phyloP scores from a whole-genome alignment of 2,329 filamentous ascomycete species.

The Diaporthe sp. region DNA sequence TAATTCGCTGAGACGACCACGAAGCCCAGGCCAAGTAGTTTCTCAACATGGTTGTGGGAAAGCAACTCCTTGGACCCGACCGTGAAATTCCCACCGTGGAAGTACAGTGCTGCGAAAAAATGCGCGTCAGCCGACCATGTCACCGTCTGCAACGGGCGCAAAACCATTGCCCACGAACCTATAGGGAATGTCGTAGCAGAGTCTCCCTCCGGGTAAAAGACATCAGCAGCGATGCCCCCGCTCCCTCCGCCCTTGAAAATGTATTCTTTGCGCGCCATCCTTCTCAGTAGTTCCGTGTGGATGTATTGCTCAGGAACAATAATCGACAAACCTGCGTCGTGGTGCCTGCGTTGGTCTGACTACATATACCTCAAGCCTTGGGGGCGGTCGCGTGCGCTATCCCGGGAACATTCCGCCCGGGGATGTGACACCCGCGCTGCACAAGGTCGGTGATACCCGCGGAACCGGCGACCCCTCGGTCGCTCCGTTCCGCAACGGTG shows the following conservation, averaged over 20 bases:
- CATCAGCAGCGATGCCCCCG: neutral
- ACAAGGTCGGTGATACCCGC: neutral
- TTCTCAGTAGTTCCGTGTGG: neutral
- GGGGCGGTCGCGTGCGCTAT: no score
- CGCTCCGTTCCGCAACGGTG: neutral
- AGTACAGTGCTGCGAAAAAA: neutral
- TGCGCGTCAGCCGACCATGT: neutral
- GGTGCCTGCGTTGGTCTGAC: neutral
- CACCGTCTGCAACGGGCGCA: neutral
- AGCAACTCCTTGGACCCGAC: neutral
- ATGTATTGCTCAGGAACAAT: no score
- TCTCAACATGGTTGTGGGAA: neutral
- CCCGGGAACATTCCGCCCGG: conserved; percentile 6
- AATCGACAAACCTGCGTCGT: no score
- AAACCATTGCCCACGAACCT: neutral
- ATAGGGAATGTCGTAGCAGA: neutral
- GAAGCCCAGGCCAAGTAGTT: neutral
- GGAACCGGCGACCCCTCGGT: neutral
- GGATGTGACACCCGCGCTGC: neutral
- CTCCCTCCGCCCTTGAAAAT: neutral
- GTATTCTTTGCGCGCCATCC: neutral
- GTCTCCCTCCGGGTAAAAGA: neutral
- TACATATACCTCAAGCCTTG: neutral
- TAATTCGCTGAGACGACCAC: neutral
- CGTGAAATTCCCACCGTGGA: conserved; percentile 1